Conservation (phyloP, 2,329 filamentous ascomycete species). For the Fusarium buxicola region DNA sequence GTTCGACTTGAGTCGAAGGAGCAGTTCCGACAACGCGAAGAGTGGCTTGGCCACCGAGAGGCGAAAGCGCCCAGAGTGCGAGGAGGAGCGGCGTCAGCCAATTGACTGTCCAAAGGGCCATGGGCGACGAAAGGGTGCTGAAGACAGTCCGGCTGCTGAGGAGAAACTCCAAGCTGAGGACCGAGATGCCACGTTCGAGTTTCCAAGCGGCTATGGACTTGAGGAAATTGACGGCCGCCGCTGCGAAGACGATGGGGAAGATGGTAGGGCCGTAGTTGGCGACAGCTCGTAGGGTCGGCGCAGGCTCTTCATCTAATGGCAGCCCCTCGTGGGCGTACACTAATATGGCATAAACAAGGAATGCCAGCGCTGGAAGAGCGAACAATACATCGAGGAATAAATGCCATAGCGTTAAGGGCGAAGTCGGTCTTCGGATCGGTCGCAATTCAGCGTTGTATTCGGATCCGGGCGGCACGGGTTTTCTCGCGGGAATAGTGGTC, state of each 20-base stretch:
- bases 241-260: constrained; percentile 27
- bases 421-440: constrained; percentile 1
- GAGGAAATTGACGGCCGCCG: constrained; percentile 16
- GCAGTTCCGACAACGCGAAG: constrained; percentile 11
- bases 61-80: constrained; percentile 18
- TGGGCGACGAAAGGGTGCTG: constrained; percentile 10
- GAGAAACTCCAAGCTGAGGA: constrained; percentile 22
- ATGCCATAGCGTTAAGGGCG: constrained; percentile 5
- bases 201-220: constrained; percentile 21
- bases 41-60: constrained; percentile 21
- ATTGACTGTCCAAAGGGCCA: constrained; percentile 1
- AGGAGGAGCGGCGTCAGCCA: constrained; percentile 15
- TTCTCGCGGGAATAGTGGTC: no score
- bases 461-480: background rate
- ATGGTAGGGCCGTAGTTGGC: constrained; percentile 13
- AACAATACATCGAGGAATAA: constrained; percentile 9
- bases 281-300: background rate
- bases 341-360: constrained; percentile 8
- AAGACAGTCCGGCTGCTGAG: constrained; percentile 24
- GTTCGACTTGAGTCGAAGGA: background rate
- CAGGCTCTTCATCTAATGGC: background rate
- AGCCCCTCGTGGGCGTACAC: background rate
- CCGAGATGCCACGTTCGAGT: constrained; percentile 20
- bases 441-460: background rate
- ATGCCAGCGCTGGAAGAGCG: constrained; percentile 2